Base-by-base conservation (phyloP, 2,329 filamentous ascomycete genomes). In the Leptodontidium sp. region DNA sequence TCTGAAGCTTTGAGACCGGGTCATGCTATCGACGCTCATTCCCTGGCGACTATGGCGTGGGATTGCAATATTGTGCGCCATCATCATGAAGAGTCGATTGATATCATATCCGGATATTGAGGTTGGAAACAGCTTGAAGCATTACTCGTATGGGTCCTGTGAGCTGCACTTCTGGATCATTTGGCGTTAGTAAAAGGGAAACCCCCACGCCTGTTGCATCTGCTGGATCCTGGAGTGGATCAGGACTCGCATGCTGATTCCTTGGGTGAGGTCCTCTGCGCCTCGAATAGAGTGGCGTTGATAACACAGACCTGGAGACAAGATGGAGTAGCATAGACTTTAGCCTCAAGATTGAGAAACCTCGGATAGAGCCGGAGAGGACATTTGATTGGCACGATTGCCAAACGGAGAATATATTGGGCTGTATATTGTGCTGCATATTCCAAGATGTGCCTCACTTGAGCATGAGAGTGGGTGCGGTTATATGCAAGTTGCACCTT, bases 241-340 rank as follows among this genome's bases (percentile, higher is more conserved):
- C 59, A 61, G n/a, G 47, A 64, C 61, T 47, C 62, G 61, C 29
- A 58, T 59, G 57, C 14, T 35, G 29, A 65, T 61, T 68, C 47
- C 62, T 49, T 59, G 61, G 49, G 17, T 26, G 15, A 40, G 57
- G 12, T 47, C 32, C 58, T 61, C 35, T 55, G 50, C 47, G 72
- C 72, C 58, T 72, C 68, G 59, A 71, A 65, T 68, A 69, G 40
- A 70, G 62, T 72, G 38, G 59, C 35, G 50, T 50, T 61, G 65
- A 64, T 61, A 57, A 52, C 50, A 65, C 45, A 61, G 64, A 58
- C 62, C 52, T 64, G 63, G 59, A 50, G 40, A 32, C 7, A 9
- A 66, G 38, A 58, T 58, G 26, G 61, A 64, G 58, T 61, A 64
- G 58, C 50, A 45, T 59, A 58, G 58, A 50, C 59, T 59, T 69